Evolutionary conservation across 176 grass and related monocot species (phyloP), one percentile per base, ranked within the genome.

Genomic region (Pharus latifolius): DNA sequence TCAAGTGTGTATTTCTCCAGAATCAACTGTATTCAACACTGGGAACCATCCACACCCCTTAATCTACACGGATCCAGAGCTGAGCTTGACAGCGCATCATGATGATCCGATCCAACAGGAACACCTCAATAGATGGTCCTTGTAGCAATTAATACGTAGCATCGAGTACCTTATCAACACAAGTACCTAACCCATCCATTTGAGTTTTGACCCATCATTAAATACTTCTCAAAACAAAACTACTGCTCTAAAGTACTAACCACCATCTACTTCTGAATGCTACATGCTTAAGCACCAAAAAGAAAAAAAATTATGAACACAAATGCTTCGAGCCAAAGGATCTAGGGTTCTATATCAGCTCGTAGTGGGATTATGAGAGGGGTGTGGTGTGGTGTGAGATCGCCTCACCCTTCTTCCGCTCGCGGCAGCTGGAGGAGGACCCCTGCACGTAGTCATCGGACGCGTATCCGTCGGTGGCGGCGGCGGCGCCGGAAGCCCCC

Each of bases 401-500:
- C 40, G 42, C 6, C 64, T 75, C 41, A 98, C 95, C 95, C 49
- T 98, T 98, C 84, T 98, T 98, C 66, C 89, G 87, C 56, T 98
- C 86, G 61, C 94, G 86, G 78, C 76, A 90, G 83, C 86, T 88
- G n/a, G 94, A 98, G 27, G 94, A 90, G 1, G 87, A 98, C 4
- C 89, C 94, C 86, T 94, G 90, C 8, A 88, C 90, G 78, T 83
- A 91, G 78, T 98, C 90, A 72, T 98, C 95, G 38, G 95, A 98
- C 26, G 95, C 95, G 63, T 94, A 98, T 3, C 95, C 95, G 7
- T 72, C 95, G 4, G 71, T 87, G 2, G 63, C 77, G 16, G 50
- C 57, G 49, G 50, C 23, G 19, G 51, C 73, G 33, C 62, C 75
- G 34, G n/a, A n/a, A n/a, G n/a, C 25, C n/a, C n/a, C n/a, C n/a